These are phyloP conservation scores for Solidago caesia DNA, from an alignment of 129 eudicot species.

Conservation along the genomic window DNA sequence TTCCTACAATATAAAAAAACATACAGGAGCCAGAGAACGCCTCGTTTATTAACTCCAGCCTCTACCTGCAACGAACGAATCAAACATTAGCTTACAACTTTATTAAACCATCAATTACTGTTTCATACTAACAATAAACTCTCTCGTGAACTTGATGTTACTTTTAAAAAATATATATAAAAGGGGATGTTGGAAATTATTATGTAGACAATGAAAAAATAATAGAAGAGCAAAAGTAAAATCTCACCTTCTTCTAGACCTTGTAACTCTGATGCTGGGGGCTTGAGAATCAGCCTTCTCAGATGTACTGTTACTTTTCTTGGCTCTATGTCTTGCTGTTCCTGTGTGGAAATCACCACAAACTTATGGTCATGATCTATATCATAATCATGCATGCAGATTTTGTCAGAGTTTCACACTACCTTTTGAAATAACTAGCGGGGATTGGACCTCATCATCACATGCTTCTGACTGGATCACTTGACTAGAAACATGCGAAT, in stretches of 20 bases:
- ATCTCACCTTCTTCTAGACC: conserved; percentile 59
- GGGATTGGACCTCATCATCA: conserved; percentile 71
- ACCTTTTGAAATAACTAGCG: conserved; percentile 54
- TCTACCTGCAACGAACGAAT: conserved; percentile 26
- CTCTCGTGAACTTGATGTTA: background rate
- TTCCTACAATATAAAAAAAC: conserved; percentile 1
- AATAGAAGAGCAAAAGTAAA: background rate
- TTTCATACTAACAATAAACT: background rate
- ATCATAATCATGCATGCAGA: conserved; percentile 4
- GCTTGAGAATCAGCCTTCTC: conserved; percentile 37
- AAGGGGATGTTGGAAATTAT: background rate
- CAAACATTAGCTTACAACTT: background rate
- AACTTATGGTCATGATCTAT: background rate
- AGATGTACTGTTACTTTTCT: conserved; percentile 43
- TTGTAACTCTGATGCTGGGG: conserved; percentile 48
- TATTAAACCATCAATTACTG: background rate
- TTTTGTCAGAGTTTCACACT: background rate
- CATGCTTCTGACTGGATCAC: conserved; percentile 47
- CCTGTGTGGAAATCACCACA: conserved; percentile 43
- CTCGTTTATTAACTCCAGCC: conserved; percentile 19
- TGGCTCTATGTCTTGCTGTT: conserved; percentile 40
- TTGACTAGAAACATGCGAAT: conserved; percentile 55
- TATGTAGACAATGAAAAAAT: background rate
- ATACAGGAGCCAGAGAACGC: conserved; percentile 24
- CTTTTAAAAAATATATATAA: background rate